Percentiles rank a stretch among this genome's conserved stretches.
phyloP scores from a whole-genome alignment of 2,329 filamentous ascomycete species.

The Calonectria crousiana region DNA sequence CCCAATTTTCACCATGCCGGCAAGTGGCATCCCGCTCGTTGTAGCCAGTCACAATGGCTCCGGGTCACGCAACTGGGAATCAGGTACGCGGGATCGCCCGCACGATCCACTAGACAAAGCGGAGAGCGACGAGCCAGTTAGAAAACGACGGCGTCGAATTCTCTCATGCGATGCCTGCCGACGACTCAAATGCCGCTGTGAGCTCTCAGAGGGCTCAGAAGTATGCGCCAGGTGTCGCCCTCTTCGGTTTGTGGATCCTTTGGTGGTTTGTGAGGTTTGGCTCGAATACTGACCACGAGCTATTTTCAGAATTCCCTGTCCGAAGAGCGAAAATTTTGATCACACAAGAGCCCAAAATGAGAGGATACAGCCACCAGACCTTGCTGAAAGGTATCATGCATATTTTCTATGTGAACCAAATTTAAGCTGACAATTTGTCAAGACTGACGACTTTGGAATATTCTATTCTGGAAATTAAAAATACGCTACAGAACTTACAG shows the following conservation, averaged over 20 bases:
- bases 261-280: background rate
- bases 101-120: background rate
- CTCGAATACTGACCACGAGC: background rate
- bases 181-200: conserved; percentile 36
- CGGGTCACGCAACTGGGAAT: background rate
- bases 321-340: conserved; percentile 9
- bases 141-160: conserved; percentile 32
- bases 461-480: background rate
- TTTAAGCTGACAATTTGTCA: background rate
- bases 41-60: no score
- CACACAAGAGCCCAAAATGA: background rate
- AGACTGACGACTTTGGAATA: background rate
- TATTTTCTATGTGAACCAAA: no score
- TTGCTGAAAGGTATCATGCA: background rate
- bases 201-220: conserved; percentile 28
- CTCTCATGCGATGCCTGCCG: conserved; percentile 36
- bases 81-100: background rate
- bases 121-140: background rate
- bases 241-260: conserved; percentile 6
- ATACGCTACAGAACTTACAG: background rate
- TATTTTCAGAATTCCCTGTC: background rate
- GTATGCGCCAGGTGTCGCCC: conserved; percentile 32
- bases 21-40: background rate
- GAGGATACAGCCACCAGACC: background rate
- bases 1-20: background rate